phyloP scores from a whole-genome alignment of 176 grass and related monocot species.

The Paspalum vaginatum region DNA sequence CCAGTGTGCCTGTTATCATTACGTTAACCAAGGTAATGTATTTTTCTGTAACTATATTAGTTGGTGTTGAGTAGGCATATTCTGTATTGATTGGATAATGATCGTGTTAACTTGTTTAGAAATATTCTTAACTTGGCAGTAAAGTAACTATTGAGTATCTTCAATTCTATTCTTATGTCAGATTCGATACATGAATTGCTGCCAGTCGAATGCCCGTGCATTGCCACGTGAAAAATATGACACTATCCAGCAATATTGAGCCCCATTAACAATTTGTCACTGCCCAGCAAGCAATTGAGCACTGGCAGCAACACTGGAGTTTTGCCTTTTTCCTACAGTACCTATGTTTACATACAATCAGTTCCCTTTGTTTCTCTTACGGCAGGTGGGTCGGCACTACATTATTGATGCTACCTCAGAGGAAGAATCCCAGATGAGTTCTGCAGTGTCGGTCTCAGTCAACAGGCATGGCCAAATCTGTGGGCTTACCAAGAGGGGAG shows the following conservation, averaged over 20 bases:
- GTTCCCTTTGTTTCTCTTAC: conserved; percentile 6
- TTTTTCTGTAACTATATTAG: background rate
- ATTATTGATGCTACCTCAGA: conserved; percentile 80
- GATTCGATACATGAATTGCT: background rate
- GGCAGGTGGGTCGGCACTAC: conserved; percentile 75
- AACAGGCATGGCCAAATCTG: conserved; percentile 76
- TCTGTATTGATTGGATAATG: background rate
- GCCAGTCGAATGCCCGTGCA: background rate
- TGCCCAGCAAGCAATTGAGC: background rate
- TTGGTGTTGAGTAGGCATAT: background rate
- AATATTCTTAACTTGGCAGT: background rate
- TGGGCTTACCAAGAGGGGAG: conserved; percentile 79
- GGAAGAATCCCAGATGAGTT: conserved; percentile 93
- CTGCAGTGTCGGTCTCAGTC: conserved; percentile 74
- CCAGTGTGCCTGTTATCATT: conserved; percentile 79
- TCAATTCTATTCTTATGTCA: background rate
- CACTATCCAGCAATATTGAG: background rate
- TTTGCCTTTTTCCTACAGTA: background rate
- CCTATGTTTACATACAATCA: background rate
- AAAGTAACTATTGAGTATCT: background rate
- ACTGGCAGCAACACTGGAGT: background rate
- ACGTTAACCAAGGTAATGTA: conserved; percentile 82
- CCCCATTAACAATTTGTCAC: background rate
- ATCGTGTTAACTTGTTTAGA: background rate
- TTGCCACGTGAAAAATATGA: background rate